Conservation (phyloP, 441 rosid genomes). For the Populus hybrid region DNA sequence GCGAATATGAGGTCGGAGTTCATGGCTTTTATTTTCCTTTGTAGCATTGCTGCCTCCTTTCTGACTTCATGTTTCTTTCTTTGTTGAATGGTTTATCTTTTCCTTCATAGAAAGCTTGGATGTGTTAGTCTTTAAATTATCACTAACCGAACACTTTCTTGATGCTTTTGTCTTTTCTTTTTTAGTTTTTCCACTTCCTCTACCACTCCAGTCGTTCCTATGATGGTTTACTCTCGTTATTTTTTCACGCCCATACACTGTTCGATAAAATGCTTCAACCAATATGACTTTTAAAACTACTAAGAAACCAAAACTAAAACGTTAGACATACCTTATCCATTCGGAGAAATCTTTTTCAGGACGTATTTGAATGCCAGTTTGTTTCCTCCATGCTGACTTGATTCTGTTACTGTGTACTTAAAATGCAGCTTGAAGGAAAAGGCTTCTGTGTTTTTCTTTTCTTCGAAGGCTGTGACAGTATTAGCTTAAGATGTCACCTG, state of each 20-base stretch:
- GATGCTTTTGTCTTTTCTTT: not conserved
- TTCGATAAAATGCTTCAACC: conserved; percentile 16
- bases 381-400: not conserved
- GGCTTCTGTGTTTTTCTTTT: not conserved
- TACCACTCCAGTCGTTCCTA: not conserved
- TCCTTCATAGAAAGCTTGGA: not conserved
- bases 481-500: not conserved
- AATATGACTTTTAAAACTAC: not conserved
- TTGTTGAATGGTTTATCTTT: not conserved
- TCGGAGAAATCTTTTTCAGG: not conserved
- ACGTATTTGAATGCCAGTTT: not conserved
- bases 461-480: not conserved
- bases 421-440: conserved; percentile 20
- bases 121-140: not conserved
- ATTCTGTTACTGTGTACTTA: not conserved
- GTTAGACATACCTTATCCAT: not conserved
- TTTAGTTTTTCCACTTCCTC: not conserved
- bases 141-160: not conserved
- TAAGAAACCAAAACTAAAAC: not conserved
- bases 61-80: not conserved
- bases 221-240: accelerated
- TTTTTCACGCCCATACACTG: not conserved
- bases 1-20: not conserved
- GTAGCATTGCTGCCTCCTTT: not conserved
- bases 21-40: not conserved